Base-by-base conservation (phyloP, 164 flowering plant species). In the Sextonia rubra region DNA sequence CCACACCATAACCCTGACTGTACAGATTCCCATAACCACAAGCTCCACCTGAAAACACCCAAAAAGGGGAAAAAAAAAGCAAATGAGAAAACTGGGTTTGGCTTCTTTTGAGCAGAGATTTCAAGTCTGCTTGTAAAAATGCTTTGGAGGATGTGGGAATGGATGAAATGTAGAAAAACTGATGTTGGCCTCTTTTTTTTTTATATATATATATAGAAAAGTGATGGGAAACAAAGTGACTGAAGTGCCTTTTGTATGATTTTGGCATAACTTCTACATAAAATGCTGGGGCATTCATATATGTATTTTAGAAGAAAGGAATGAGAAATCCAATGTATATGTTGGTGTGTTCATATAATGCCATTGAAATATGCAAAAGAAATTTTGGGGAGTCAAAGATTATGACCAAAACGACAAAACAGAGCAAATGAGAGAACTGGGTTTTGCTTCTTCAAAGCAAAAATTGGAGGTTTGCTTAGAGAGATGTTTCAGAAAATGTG, bases 1-100 rank as follows among this genome's bases (percentile, higher is more conserved):
- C 78, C 69, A 83, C 85, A 9, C 89, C 89, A 72, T 86, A 86
- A 14, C 89, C 89, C 66, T 84, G 85, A 75, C 87, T 86, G 84
- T 86, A 84, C 24, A 85, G 75, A 68, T 86, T 86, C 0, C 89
- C 89, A 27, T 86, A 86, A 2, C 89, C 89, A 73, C 89, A 86
- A 12, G 89, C 89, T 2, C 89, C 89, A 8, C 88, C 88, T 85
- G 76, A 44, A 63, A 7, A 60, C 12, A 68, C 6, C 24, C n/a
- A n/a, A n/a, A n/a, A n/a, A n/a, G n/a, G n/a, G n/a, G n/a, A 29
- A 64, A 27, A 30, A 20, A 64, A 26, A 29, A 25, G 12, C 65
- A 23, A 14, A 12, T 62, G 29, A 62, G 4, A 27, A 5, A 30
- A 29, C 20, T 69, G 22, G 23, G 56, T 27, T 0, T 49, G 29